Conservation (phyloP, 148 eudicot genomes). For the Amaranthus cruentus region DNA sequence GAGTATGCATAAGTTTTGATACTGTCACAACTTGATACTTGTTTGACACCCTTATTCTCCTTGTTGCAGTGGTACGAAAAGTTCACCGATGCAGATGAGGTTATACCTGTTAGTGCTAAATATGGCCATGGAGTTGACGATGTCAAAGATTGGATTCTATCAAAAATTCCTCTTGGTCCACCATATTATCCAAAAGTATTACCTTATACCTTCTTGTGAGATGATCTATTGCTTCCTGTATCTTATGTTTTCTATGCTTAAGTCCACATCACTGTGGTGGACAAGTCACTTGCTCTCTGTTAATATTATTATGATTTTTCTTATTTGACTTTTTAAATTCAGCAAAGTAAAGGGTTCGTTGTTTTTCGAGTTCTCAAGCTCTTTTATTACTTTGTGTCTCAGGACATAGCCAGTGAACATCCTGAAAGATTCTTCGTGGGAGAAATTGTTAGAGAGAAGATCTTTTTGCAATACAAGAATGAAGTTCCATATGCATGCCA, state of each 20-base stretch:
- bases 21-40: not conserved
- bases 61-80: slow-evolving; percentile 89
- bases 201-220: slow-evolving; percentile 1
- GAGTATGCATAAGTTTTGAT: not conserved
- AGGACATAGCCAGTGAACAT: slow-evolving; percentile 96
- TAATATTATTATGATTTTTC: not conserved
- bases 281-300: not conserved
- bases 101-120: slow-evolving; percentile 98
- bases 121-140: slow-evolving; percentile 95
- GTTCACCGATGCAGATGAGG: slow-evolving; percentile 87
- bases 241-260: not conserved
- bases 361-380: not conserved
- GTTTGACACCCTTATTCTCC: slow-evolving; percentile 1
- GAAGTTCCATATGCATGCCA: slow-evolving; percentile 98
- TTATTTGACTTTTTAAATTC: not conserved
- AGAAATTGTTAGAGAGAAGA: slow-evolving; percentile 93
- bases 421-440: slow-evolving; percentile 96
- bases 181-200: slow-evolving; percentile 81
- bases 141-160: slow-evolving; percentile 89
- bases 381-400: slow-evolving; percentile 1
- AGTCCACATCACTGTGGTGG: not conserved
- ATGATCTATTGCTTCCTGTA: slow-evolving; percentile 1
- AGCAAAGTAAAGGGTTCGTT: not conserved
- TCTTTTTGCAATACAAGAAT: slow-evolving; percentile 86
- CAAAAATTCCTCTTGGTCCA: slow-evolving; percentile 91